phyloP scores from a whole-genome alignment of 768 basidiomycete genomes.

The Hericium erinaceus region DNA sequence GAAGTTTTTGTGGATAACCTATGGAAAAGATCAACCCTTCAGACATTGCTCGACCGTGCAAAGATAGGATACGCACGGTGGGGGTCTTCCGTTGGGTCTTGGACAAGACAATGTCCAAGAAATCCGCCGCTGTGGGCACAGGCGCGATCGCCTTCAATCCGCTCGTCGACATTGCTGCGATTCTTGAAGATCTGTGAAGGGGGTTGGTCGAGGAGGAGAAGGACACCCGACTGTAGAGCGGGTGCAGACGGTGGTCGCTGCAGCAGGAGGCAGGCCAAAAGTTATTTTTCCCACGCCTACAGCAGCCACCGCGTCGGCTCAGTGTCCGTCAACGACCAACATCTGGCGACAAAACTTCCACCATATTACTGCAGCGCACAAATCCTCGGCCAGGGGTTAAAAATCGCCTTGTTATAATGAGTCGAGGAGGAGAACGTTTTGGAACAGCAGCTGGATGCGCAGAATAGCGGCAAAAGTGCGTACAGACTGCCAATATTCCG shows the following conservation, averaged over 20 bases:
- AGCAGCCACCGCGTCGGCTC: too few relatives aligned
- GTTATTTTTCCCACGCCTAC: neutral
- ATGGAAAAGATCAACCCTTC: neutral
- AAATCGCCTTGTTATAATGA: too few relatives aligned
- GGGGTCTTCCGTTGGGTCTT: conserved; percentile 97
- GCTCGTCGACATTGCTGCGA: conserved; percentile 59
- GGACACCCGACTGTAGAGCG: neutral
- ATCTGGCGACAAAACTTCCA: too few relatives aligned
- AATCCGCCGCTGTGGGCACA: conserved; percentile 94
- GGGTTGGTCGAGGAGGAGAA: neutral
- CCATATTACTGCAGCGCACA: too few relatives aligned
- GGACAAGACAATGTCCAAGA: conserved; percentile 87
- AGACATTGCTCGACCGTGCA: neutral
- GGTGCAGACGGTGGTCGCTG: neutral
- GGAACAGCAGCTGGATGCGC: too few relatives aligned
- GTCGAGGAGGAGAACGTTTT: too few relatives aligned
- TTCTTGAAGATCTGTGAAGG: neutral
- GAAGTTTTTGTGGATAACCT: conserved; percentile 99
- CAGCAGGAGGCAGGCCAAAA: neutral
- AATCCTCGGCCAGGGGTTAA: too few relatives aligned
- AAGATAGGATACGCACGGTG: conserved; percentile 45
- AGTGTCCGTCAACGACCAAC: too few relatives aligned
- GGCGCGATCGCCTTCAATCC: conserved; percentile 96
- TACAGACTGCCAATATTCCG: too few relatives aligned
- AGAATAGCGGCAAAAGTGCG: too few relatives aligned